These are phyloP conservation scores for Colletotrichum horii DNA, from an alignment of 2,329 filamentous ascomycete genomes.

Conservation along the genomic window DNA sequence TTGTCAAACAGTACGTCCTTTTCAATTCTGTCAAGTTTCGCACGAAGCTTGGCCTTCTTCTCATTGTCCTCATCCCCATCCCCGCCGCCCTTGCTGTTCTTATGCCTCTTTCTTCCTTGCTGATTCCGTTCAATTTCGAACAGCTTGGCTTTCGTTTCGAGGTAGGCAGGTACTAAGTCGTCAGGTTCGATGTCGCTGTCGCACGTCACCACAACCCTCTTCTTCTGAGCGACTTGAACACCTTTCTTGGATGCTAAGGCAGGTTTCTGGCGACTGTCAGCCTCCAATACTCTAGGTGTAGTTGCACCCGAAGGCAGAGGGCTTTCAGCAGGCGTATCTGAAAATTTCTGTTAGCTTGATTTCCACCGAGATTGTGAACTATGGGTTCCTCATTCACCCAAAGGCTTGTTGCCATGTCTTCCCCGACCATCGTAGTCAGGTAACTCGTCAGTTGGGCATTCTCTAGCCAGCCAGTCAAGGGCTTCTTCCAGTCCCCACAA, in stretches of 20 bases:
- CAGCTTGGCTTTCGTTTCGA: slow-evolving; percentile 75
- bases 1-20: slow-evolving; percentile 79
- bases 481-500: slow-evolving; percentile 89
- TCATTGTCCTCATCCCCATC: slow-evolving; percentile 51
- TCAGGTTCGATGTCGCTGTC: slow-evolving; percentile 79
- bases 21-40: slow-evolving; percentile 79
- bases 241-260: slow-evolving; percentile 20
- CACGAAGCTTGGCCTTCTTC: slow-evolving; percentile 68
- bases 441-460: slow-evolving; percentile 72
- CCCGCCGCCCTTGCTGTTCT: slow-evolving; percentile 36
- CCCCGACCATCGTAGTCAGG: slow-evolving; percentile 69
- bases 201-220: slow-evolving; percentile 54
- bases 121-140: slow-evolving; percentile 62
- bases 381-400: slow-evolving; percentile 29
- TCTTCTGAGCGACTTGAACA: slow-evolving; percentile 33
- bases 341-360: neutral
- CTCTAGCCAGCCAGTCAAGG: slow-evolving; percentile 86
- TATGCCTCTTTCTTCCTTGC: slow-evolving; percentile 48
- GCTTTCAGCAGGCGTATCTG: slow-evolving; percentile 56
- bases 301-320: slow-evolving; percentile 54
- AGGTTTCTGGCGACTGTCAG: slow-evolving; percentile 21
- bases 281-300: slow-evolving; percentile 50
- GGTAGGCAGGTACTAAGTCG: slow-evolving; percentile 75
- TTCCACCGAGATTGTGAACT: neutral
- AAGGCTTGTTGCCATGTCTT: slow-evolving; percentile 40